Conservation (phyloP, 2,329 filamentous ascomycete species). For the Neonectria coccinea region DNA sequence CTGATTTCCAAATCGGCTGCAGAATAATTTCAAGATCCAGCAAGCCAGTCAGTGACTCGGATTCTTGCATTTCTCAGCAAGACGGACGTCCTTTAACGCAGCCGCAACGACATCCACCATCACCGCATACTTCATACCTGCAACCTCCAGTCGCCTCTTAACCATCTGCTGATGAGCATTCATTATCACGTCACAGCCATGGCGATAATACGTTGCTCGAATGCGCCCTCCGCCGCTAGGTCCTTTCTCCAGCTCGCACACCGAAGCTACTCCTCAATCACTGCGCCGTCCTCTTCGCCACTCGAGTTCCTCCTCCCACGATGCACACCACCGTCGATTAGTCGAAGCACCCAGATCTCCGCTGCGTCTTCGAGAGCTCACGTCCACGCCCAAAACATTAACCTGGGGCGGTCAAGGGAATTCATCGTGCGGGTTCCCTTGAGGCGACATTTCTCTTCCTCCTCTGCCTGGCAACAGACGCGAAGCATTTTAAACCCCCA, state of each 20-base stretch:
- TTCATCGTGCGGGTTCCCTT: conserved; percentile 21
- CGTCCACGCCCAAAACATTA: conserved; percentile 1
- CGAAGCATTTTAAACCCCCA: conserved; percentile 75
- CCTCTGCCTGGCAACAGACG: conserved; percentile 56
- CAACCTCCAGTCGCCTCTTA: background rate
- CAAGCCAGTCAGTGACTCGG: conserved; percentile 35
- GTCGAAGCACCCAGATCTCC: conserved; percentile 12
- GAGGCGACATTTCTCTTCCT: conserved; percentile 53
- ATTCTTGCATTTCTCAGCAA: conserved; percentile 47
- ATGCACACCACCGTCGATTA: conserved; percentile 33
- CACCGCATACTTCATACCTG: conserved; percentile 21
- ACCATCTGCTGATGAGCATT: conserved; percentile 4
- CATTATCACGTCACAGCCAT: conserved; percentile 40
- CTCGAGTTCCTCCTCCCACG: conserved; percentile 57
- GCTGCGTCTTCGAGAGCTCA: conserved; percentile 2
- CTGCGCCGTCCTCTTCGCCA: conserved; percentile 42
- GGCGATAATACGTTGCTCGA: conserved; percentile 53
- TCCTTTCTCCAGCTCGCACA: conserved; percentile 57
- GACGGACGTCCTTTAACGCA: conserved; percentile 30
- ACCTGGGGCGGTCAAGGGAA: conserved; percentile 3
- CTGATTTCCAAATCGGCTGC: conserved; percentile 11
- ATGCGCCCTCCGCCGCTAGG: conserved; percentile 53
- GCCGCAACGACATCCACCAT: conserved; percentile 31
- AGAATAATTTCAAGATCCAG: conserved; percentile 41
- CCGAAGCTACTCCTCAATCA: conserved; percentile 48